phyloP scores from a whole-genome alignment of 768 basidiomycete genomes.

The Amyloporia xantha region DNA sequence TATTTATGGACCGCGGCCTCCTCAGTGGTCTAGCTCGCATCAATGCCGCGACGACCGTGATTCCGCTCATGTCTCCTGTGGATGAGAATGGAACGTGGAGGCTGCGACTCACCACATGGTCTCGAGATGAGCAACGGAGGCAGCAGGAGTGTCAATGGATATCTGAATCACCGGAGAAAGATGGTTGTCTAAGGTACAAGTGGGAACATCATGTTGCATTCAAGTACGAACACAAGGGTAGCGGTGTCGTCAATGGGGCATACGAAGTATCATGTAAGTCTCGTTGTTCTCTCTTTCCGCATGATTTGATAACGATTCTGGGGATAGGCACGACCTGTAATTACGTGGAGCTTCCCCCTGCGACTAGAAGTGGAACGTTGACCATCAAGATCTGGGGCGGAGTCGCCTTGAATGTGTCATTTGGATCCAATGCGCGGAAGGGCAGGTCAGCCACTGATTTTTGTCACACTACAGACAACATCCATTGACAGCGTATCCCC shows the following conservation, averaged over 20 bases:
- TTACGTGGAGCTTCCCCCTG: constrained; percentile 21
- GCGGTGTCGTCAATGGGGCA: constrained; percentile 1
- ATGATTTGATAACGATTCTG: background rate
- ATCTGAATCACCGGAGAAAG: constrained; percentile 2
- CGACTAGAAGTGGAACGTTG: constrained; percentile 16
- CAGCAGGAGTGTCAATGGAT: constrained; percentile 11
- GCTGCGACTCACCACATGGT: constrained; percentile 18
- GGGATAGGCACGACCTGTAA: constrained; percentile 22
- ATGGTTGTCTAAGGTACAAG: constrained; percentile 13
- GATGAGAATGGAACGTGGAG: constrained; percentile 7
- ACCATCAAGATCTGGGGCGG: constrained; percentile 22
- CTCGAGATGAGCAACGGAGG: constrained; percentile 5
- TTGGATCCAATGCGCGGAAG: constrained; percentile 13
- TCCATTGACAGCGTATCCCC: no score
- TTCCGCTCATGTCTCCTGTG: constrained; percentile 13
- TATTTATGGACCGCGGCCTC: constrained; percentile 19
- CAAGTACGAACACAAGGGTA: constrained; percentile 16
- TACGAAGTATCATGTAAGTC: constrained; percentile 3
- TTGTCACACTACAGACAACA: background rate
- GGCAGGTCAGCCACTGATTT: constrained; percentile 1
- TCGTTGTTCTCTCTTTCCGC: background rate
- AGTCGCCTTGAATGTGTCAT: constrained; percentile 17
- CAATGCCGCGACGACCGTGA: constrained; percentile 21
- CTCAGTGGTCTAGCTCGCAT: constrained; percentile 14
- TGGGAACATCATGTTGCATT: constrained; percentile 19